phyloP scores from a whole-genome alignment of 2,329 filamentous ascomycete species.

The Cryphonectria nitschkei region DNA sequence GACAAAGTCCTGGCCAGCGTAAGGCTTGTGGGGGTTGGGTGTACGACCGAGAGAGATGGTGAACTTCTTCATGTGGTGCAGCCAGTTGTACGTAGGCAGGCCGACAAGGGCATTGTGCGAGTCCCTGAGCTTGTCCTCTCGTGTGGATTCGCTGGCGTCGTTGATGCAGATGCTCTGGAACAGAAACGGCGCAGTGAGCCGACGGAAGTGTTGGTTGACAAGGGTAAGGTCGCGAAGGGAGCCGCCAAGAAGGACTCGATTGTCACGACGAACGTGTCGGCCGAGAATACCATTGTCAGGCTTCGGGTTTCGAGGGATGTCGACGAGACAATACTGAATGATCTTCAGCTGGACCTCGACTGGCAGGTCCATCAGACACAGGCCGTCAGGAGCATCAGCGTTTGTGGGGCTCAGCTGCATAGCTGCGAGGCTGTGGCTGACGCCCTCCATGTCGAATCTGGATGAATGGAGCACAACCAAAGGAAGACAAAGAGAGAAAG shows the following conservation, averaged over 20 bases:
- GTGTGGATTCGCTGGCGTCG: constrained; percentile 16
- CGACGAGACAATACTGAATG: constrained; percentile 7
- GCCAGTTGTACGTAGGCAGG: background rate
- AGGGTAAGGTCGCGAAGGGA: constrained; percentile 21
- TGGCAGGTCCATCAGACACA: constrained; percentile 19
- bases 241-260: constrained; percentile 13
- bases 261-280: background rate
- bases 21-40: constrained; percentile 11
- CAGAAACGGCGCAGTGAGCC: constrained; percentile 18
- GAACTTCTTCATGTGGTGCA: constrained; percentile 19
- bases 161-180: constrained; percentile 23
- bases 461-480: too few species aligned
- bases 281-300: background rate
- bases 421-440: background rate
- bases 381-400: background rate
- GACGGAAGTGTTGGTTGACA: constrained; percentile 23
- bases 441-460: constrained; percentile 6
- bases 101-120: constrained; percentile 1
- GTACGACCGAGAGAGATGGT: constrained; percentile 24
- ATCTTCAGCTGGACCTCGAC: constrained; percentile 24
- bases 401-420: background rate
- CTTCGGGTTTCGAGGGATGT: background rate
- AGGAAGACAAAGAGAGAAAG: background rate
- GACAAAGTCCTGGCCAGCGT: constrained; percentile 22
- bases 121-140: constrained; percentile 20